Base-by-base conservation (phyloP, 1,139 yeast genomes). In the Saccharomyces pastorianus region DNA sequence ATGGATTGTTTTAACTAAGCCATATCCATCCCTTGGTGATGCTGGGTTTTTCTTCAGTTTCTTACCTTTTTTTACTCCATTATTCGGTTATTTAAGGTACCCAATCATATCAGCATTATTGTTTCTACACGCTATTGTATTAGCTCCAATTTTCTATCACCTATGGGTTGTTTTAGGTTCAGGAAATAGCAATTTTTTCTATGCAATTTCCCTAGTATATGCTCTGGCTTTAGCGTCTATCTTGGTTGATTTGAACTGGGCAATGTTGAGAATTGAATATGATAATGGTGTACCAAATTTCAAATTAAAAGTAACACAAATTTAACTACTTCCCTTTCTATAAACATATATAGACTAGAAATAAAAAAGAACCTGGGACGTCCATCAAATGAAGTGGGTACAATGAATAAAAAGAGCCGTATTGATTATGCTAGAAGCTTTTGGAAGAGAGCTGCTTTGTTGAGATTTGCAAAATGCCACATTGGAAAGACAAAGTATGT, bases 91-190 rank as follows among this genome's bases (percentile, higher is more conserved):
- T 49, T 64, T 81, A 57, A 71, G 75, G 52, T 79, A 79, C 60
- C 73, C 76, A 2, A 62, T 76, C 14, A 65, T 79, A 5, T 73
- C 79, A 5, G 66, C 71, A 2, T 64, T 81, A 50, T 71, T 79
- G 11, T 68, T 81, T 52, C 59, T 80, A 8, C 82, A 80, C 59
- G 73, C 82, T 17, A 64, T 78, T 2, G 73, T 85, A 2, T 76
- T 93, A 51, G 83, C 95, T 2, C 98, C 98, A 0, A 84, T 90
- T 9, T 93, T 93, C 69, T 90, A 90, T 73, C 90, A 89, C 68
- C 79, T 95, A 59, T 93, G 99, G 99, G 88, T 93, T 61, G 88
- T 86, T 53, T 77, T 89, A 57, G 97, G 97, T 13, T 89, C 95
- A 31, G 99, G 98, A 27, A 93, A 93, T 72, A 85, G 97, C 58